Evolutionary conservation across 2,329 filamentous ascomycete species (phyloP).

Genomic region (Pseudogymnoascus sp.): DNA sequence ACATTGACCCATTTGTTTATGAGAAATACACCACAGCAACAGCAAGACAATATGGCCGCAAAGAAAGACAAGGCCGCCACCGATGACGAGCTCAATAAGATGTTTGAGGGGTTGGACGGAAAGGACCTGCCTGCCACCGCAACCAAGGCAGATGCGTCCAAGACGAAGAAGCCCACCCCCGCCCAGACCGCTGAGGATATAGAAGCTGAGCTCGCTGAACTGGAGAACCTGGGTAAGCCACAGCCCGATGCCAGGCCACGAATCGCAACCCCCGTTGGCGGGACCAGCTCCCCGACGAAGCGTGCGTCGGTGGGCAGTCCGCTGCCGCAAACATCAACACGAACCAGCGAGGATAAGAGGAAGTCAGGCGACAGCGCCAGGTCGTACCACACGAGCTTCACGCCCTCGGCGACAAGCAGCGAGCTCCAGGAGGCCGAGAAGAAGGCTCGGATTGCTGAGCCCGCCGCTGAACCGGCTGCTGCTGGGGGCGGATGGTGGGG

Average conservation of each 20-base stretch:
- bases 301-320: slow-evolving; percentile 36
- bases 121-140: slow-evolving; percentile 33
- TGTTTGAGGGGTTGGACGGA: slow-evolving; percentile 56
- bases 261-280: slow-evolving; percentile 26
- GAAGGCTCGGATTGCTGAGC: slow-evolving; percentile 41
- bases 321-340: slow-evolving; percentile 42
- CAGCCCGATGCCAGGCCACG: slow-evolving; percentile 73
- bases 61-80: slow-evolving; percentile 52
- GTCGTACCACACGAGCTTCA: slow-evolving; percentile 65
- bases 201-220: slow-evolving; percentile 57
- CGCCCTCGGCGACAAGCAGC: slow-evolving; percentile 48
- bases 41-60: slow-evolving; percentile 44
- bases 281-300: slow-evolving; percentile 38
- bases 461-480: slow-evolving; percentile 22
- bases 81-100: slow-evolving; percentile 58
- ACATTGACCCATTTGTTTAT: not conserved
- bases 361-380: slow-evolving; percentile 74
- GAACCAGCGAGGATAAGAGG: slow-evolving; percentile 64
- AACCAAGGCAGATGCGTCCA: slow-evolving; percentile 36
- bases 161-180: slow-evolving; percentile 31
- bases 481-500: slow-evolving; percentile 79
- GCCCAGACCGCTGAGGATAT: slow-evolving; percentile 56
- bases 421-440: slow-evolving; percentile 53
- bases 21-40: not conserved
- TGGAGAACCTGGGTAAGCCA: slow-evolving; percentile 65